These are phyloP conservation scores for Beauveria australis DNA, from an alignment of 2,329 filamentous ascomycete genomes.

Conservation along the genomic window DNA sequence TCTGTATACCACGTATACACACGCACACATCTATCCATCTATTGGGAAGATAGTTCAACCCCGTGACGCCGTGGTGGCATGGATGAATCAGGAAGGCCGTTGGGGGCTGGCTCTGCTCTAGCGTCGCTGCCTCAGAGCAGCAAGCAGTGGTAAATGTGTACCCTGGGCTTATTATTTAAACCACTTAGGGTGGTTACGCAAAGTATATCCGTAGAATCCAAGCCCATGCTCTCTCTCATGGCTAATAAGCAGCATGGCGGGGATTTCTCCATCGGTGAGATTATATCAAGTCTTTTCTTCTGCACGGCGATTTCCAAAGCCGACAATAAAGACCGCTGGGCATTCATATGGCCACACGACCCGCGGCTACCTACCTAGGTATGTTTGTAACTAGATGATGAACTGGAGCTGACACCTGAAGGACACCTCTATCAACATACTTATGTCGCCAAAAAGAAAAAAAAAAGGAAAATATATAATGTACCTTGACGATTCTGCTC, in stretches of 20 bases:
- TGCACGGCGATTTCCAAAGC: too few relatives aligned
- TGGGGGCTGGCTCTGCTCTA: background rate
- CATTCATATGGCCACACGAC: background rate
- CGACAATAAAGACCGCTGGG: background rate
- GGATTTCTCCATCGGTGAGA: background rate
- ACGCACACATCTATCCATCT: background rate
- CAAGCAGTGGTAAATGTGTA: background rate
- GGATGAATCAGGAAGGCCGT: conserved; percentile 8
- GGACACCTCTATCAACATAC: background rate
- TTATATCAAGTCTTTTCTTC: too few relatives aligned
- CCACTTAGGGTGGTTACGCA: too few relatives aligned
- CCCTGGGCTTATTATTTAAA: too few relatives aligned
- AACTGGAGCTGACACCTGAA: background rate
- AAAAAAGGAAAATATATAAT: background rate
- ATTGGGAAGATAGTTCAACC: background rate
- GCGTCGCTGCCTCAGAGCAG: background rate
- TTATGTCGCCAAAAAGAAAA: background rate
- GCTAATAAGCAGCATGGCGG: background rate
- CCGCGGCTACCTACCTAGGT: background rate
- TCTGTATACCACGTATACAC: background rate
- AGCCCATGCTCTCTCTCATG: background rate
- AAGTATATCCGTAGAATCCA: too few relatives aligned
- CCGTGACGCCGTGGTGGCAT: background rate
- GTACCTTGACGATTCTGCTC: background rate
- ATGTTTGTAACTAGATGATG: background rate